These are phyloP conservation scores for Pseudogymnoascus sp. DNA, from an alignment of 2,329 filamentous ascomycete genomes.

Conservation along the genomic window DNA sequence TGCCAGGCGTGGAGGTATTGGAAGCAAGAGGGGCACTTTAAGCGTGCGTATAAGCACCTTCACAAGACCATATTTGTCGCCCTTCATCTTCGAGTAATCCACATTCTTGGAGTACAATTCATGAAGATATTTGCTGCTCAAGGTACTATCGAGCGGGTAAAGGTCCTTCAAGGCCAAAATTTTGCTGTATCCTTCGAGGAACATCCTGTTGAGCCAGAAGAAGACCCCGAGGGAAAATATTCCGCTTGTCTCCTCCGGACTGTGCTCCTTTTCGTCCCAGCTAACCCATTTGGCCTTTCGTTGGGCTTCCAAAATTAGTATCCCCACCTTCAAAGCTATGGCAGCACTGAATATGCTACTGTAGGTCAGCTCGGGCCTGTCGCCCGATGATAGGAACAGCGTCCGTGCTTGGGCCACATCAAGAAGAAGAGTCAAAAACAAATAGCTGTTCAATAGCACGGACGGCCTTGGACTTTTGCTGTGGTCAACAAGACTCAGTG, in stretches of 20 bases:
- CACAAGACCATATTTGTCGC: conserved; percentile 14
- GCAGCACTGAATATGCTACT: conserved; percentile 13
- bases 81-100: conserved; percentile 12
- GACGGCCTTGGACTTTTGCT: conserved; percentile 34
- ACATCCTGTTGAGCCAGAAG: conserved; percentile 28
- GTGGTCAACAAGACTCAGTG: conserved; percentile 25
- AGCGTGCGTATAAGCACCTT: conserved; percentile 24
- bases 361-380: conserved; percentile 13
- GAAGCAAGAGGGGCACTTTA: conserved; percentile 22
- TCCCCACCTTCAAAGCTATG: conserved; percentile 11
- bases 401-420: conserved; percentile 38
- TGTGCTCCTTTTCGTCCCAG: conserved; percentile 24
- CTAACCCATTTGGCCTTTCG: conserved; percentile 23
- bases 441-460: conserved; percentile 34
- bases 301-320: conserved; percentile 11
- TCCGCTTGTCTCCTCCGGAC: conserved; percentile 27
- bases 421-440: conserved; percentile 37
- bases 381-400: conserved; percentile 30
- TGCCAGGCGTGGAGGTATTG: conserved; percentile 30
- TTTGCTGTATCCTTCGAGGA: conserved; percentile 23
- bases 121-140: conserved; percentile 18
- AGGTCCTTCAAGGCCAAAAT: conserved; percentile 24
- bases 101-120: conserved; percentile 13
- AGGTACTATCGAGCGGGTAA: conserved; percentile 22
- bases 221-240: conserved; percentile 27